Evolutionary conservation across 371 early-diverging fungal species (phyloP).

Genomic region (Syncephalastrum sp.): DNA sequence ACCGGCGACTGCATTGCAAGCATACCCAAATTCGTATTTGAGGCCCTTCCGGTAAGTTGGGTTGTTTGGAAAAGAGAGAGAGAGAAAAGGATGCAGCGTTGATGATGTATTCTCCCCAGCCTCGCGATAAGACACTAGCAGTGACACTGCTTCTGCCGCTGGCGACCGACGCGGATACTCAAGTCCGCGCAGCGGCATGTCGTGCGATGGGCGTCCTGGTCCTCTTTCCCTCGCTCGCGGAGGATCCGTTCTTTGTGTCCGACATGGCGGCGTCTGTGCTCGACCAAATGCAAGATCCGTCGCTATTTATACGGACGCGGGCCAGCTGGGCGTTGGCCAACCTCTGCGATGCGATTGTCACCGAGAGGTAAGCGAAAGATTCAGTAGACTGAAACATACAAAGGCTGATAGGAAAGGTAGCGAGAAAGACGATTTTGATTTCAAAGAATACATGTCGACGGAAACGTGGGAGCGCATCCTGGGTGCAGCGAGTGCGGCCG

Average conservation of each 20-base stretch:
- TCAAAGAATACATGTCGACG: conserved; percentile 37
- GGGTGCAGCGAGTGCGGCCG: conserved; percentile 48
- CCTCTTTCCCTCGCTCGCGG: conserved; percentile 54
- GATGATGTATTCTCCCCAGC: conserved; percentile 21
- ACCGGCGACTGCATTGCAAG: conserved; percentile 66
- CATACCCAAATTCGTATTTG: conserved; percentile 47
- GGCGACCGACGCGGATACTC: conserved; percentile 51
- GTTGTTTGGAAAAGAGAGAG: neutral
- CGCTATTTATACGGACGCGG: conserved; percentile 60
- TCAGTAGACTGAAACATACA: neutral
- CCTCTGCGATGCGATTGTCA: conserved; percentile 64
- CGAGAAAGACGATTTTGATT: conserved; percentile 27
- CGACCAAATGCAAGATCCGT: conserved; percentile 46
- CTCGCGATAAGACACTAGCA: conserved; percentile 42
- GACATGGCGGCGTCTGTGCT: conserved; percentile 53
- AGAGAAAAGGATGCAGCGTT: neutral
- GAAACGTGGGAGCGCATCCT: conserved; percentile 48
- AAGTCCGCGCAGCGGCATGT: conserved; percentile 69
- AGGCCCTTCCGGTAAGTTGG: conserved; percentile 37
- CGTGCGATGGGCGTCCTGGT: conserved; percentile 69
- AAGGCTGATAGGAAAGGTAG: conserved; percentile 9
- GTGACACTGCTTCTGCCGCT: conserved; percentile 54
- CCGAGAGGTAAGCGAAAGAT: conserved; percentile 39
- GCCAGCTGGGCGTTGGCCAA: conserved; percentile 82
- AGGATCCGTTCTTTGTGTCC: conserved; percentile 55